Evolutionary conservation across 2,329 filamentous ascomycete genomes (phyloP), one percentile per base, ranked within the genome.

Genomic region (Trichoderma atrobrunneum): DNA sequence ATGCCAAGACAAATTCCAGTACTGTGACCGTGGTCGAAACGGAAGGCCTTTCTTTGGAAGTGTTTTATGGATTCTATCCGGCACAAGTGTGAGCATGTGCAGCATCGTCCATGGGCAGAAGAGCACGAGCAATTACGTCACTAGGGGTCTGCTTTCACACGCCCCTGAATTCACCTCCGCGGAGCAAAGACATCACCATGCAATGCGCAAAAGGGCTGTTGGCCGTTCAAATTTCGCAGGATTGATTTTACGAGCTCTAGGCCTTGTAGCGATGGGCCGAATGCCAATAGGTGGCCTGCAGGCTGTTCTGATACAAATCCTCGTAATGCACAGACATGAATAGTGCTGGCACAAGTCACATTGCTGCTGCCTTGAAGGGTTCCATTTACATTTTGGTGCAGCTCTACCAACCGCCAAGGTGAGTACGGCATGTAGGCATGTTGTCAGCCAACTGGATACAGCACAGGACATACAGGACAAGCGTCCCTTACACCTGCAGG

Each of bases 81-180:
- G n/a, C 43, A 51, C 18, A 34, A 18, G 43, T 43, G 10, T 28
- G 28, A 34, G 51, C 64, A 67, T 67, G 64, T 67, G 64, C 64
- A 43, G 51, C 64, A 59, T 59, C 64, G 64, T 36, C 34, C 34
- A 36, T 57, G 64, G 51, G 26, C 36, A 21, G 18, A 5, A 59
- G 18, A 30, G 56, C 65, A 39, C 65, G 34, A 68, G 26, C 32
- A 14, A 68, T 68, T 68, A 68, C 65, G 65, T 68, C 65, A 68
- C 34, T 60, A 36, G 34, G 32, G 48, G n/a, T 60, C 30, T 57
- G 18, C 30, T 12, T 14, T 48, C 34, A 18, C 65, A 68, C 54
- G 36, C 65, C 65, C 56, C 65, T 68, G 32, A 68, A 34, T 32
- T 51, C 65, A 30, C 24, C 8, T 68, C 65, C 64, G 65, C 65